Conservation (phyloP, 2,329 filamentous ascomycete species). For the Ophiognomonia clavigignenti-juglandacearum region DNA sequence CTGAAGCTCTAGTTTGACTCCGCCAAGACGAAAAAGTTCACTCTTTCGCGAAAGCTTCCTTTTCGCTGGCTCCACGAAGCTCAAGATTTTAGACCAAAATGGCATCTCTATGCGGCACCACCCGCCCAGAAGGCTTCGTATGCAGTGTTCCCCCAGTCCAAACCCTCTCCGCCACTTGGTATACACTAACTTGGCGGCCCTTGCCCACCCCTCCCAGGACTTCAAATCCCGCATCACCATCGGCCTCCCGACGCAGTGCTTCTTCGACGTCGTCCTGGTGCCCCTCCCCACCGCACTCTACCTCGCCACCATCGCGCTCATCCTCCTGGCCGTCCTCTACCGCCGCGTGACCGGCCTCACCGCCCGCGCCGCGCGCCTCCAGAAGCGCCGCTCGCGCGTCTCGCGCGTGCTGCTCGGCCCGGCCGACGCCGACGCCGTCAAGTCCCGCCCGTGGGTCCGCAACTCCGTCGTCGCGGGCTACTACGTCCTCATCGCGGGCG, state of each 20-base stretch:
- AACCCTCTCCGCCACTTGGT: not conserved
- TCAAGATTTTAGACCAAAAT: not conserved
- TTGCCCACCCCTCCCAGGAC: too few relatives aligned
- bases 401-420: not conserved
- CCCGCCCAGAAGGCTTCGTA: not conserved
- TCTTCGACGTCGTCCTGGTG: conserved; percentile 22
- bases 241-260: conserved; percentile 23
- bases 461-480: conserved; percentile 18
- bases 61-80: not conserved
- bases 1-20: not conserved
- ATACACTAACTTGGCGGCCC: not conserved
- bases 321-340: not conserved
- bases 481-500: conserved; percentile 20
- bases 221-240: not conserved
- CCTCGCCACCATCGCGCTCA: conserved; percentile 11
- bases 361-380: conserved; percentile 11
- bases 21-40: not conserved
- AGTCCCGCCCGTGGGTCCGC: conserved; percentile 16
- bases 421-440: not conserved
- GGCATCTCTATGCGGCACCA: not conserved
- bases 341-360: conserved; percentile 7
- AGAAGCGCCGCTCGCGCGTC: conserved; percentile 2
- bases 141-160: not conserved
- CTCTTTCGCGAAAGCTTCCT: not conserved
- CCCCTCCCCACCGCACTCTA: conserved; percentile 22